Evolutionary conservation across 768 basidiomycete genomes (phyloP), one percentile per base, ranked within the genome.

Genomic region (Exsudoporus frostii): DNA sequence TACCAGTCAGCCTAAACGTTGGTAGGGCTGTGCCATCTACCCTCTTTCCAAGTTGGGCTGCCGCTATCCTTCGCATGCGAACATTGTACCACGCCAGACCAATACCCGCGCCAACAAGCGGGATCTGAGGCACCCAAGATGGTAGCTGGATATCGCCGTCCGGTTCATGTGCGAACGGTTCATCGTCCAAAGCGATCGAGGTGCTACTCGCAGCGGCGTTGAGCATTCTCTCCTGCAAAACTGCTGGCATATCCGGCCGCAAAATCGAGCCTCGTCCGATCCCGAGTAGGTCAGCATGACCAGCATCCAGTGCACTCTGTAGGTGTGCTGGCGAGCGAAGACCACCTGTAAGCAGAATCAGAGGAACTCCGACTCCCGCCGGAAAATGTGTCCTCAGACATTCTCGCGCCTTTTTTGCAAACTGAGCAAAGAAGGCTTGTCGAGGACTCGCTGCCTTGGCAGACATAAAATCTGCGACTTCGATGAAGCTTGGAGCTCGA

Each of bases 301-400:
- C 70, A 9, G 78, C 70, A 0, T 63, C 57, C 15, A 92, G 75
- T 1, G 80, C 87, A 15, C 71, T 65, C 11, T 75, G 68, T 36
- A 93, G 73, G 29, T 81, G 76, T 0, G 76, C 69, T 15, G 82
- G 79, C 0, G 85, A 82, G 22, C 78, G 74, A 37, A 96, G 78
- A 22, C 90, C 91, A 27, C 92, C 92, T 0, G 92, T 94, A 25
- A 95, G 79, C 27, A 94, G 73, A 57, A 94, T 75, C 7, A 88
- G 73, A 1, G 92, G 90, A 3, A 68, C 62, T 8, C 62, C 48
- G 7, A 53, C 33, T 9, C 63, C 56, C 9, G 59, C 50, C 11
- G 65, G 59, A 1, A 72, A 49, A 1, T 73, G 45, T 4, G 68
- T 57, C n/a, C 71, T 65, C 3, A 90, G 62, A 24, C 73, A 70